Conservation (phyloP, 2,329 filamentous ascomycete species). For the Monosporascus sp. region DNA sequence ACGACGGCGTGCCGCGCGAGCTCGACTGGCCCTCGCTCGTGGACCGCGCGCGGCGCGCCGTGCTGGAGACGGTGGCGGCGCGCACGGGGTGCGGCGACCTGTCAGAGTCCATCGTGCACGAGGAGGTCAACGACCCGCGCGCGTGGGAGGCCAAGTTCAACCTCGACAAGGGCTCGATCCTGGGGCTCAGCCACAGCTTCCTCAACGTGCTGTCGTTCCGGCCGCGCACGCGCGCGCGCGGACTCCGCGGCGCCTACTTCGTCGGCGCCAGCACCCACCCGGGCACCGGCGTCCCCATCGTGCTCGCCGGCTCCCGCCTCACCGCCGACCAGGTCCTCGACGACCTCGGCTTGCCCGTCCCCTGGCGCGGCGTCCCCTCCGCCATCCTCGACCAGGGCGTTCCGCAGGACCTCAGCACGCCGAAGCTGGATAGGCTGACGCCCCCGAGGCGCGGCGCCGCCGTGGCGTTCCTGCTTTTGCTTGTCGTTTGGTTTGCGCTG, state of each 20-base stretch:
- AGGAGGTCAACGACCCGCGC: slow-evolving; percentile 60
- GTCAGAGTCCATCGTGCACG: slow-evolving; percentile 46
- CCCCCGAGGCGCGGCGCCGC: not conserved
- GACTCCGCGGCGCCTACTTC: slow-evolving; percentile 56
- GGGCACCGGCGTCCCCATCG: slow-evolving; percentile 70
- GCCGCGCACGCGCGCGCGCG: slow-evolving; percentile 50
- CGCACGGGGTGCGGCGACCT: slow-evolving; percentile 54
- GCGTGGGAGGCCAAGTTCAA: slow-evolving; percentile 66
- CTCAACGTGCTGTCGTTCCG: slow-evolving; percentile 67
- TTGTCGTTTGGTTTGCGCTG: not conserved
- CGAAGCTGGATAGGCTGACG: slow-evolving; percentile 4
- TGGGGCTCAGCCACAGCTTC: slow-evolving; percentile 67
- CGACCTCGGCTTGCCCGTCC: slow-evolving; percentile 24
- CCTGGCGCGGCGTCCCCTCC: slow-evolving; percentile 22
- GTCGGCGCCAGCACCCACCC: slow-evolving; percentile 73
- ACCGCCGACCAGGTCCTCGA: slow-evolving; percentile 39
- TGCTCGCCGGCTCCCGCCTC: slow-evolving; percentile 63
- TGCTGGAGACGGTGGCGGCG: slow-evolving; percentile 55
- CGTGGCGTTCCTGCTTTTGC: not conserved
- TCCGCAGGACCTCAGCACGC: slow-evolving; percentile 11
- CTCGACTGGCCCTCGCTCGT: slow-evolving; percentile 61
- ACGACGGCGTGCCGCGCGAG: slow-evolving; percentile 28
- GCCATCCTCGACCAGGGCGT: slow-evolving; percentile 15
- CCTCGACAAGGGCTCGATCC: slow-evolving; percentile 68
- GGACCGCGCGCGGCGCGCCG: slow-evolving; percentile 49